Conservation (phyloP, 441 rosid genomes). For the Francoa sonchifolia region DNA sequence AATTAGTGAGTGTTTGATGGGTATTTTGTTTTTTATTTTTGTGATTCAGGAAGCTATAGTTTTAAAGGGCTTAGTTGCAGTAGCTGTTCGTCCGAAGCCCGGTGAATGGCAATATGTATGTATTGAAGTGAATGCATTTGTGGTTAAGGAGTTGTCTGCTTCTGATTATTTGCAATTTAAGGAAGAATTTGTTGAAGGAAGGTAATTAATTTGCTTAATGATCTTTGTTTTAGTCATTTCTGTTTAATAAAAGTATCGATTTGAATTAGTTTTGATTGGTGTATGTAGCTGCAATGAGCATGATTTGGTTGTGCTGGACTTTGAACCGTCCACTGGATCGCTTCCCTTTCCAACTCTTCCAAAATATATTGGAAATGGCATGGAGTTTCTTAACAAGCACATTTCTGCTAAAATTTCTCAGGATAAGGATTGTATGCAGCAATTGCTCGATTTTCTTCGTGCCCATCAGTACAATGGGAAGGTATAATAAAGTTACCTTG, state of each 20-base stretch:
- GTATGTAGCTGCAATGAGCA: too few species aligned
- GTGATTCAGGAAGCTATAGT: slow-evolving; percentile 73
- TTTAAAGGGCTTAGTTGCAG: slow-evolving; percentile 66
- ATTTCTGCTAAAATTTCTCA: slow-evolving; percentile 85
- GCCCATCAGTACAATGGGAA: slow-evolving; percentile 83
- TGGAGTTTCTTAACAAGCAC: slow-evolving; percentile 93
- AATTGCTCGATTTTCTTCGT: slow-evolving; percentile 68
- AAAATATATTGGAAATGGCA: slow-evolving; percentile 86
- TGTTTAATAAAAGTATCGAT: too few species aligned
- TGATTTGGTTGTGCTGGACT: too few species aligned
- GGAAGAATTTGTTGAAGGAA: slow-evolving; percentile 87
- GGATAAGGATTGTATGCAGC: slow-evolving; percentile 84
- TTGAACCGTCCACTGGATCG: slow-evolving; percentile 76
- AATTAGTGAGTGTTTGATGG: too few species aligned
- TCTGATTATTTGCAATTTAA: slow-evolving; percentile 76
- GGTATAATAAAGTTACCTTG: too few species aligned
- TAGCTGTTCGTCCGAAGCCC: slow-evolving; percentile 86
- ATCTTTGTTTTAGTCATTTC: too few species aligned
- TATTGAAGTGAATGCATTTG: slow-evolving; percentile 65
- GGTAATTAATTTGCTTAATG: slow-evolving; percentile 23
- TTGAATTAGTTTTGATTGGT: slow-evolving; percentile 38
- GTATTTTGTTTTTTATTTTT: too few species aligned
- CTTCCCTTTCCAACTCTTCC: slow-evolving; percentile 80
- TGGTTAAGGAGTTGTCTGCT: slow-evolving; percentile 59
- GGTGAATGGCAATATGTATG: slow-evolving; percentile 94